Evolutionary conservation across 2,329 filamentous ascomycete species (phyloP), one percentile per base, ranked within the genome.

Genomic region (Byssoonygena ceratinophila): DNA sequence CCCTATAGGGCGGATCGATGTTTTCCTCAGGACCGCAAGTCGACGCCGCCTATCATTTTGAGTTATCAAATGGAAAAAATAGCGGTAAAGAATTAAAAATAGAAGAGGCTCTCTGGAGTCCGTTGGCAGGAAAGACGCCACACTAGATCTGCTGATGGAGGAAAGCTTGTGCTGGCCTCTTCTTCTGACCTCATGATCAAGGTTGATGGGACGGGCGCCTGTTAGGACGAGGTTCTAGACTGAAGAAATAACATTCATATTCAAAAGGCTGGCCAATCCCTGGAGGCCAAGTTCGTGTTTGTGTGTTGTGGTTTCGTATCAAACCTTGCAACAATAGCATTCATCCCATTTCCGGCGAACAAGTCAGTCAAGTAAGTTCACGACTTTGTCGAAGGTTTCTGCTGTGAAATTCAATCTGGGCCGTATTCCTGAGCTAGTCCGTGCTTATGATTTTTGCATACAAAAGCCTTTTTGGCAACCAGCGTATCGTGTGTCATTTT

Each of bases 291-390:
- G 11, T 31, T 49, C 12, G 12, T 12, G n/a, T 41, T 25, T 23
- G 16, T 50, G 9, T 23, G 12, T n/a, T 34, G 16, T 34, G 43
- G 29, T 18, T 43, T 37, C 27, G 47, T 34, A 41, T 37, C 49
- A 27, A 45, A 51, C 29, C 29, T 45, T 36, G 8, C n/a, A 36
- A 44, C 39, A 44, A 51, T 51, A 16, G 20, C 40, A 45, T 51
- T 51, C 49, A 25, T 51, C 27, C 49, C 49, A 34, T 32, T 44
- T 51, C 49, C 49, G 39, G 49, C 16, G n/a, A 14, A 27, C 12
- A 34, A 14, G 18, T 18, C 16, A 22, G 16, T 14, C 39, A 41
- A 23, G 16, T 23, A 41, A 22, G 6, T 41, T 18, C 9, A n/a
- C 16, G n/a, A n/a, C n/a, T n/a, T n/a, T 40, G n/a, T 2, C n/a